Percentiles rank a stretch among this genome's conserved stretches.
Evolutionary conservation across 345 rosid genomes (phyloP).

Genomic region (Syzygium aromaticum): DNA sequence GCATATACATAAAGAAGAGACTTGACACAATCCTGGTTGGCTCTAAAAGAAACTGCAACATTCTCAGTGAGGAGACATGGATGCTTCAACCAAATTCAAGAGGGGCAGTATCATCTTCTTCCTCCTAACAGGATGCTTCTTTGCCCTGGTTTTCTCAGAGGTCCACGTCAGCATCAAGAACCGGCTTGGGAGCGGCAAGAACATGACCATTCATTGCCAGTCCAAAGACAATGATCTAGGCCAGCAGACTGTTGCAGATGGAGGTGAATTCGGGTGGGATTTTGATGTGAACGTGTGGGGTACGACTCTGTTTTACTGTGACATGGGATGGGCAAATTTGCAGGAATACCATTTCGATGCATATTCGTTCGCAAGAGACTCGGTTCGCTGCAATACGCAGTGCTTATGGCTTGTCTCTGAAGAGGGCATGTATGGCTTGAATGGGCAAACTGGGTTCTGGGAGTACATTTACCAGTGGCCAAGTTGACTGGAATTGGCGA

Average conservation of each 20-base stretch:
- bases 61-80: not conserved
- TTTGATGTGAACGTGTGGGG: constrained; percentile 25
- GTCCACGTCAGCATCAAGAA: constrained; percentile 32
- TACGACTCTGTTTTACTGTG: constrained; percentile 39
- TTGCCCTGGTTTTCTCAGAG: constrained; percentile 5
- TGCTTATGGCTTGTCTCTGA: constrained; percentile 35
- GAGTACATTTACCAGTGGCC: constrained; percentile 42
- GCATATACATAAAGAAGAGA: not conserved
- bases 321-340: constrained; percentile 27
- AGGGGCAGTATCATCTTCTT: constrained; percentile 2
- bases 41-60: not conserved
- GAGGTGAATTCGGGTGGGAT: constrained; percentile 41
- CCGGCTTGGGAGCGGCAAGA: constrained; percentile 29
- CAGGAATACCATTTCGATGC: constrained; percentile 29
- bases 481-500: not conserved
- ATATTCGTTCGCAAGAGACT: constrained; percentile 24
- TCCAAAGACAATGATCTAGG: constrained; percentile 52
- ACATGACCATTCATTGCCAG: constrained; percentile 44
- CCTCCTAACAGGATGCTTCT: not conserved
- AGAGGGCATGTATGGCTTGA: constrained; percentile 36
- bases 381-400: constrained; percentile 11
- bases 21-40: not conserved
- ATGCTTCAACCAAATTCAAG: not conserved
- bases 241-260: constrained; percentile 24
- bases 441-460: constrained; percentile 40